Percentiles rank a stretch among this genome's conserved stretches.
phyloP scores from a whole-genome alignment of 176 grass and related monocot genomes.

The Carex cristatella region DNA sequence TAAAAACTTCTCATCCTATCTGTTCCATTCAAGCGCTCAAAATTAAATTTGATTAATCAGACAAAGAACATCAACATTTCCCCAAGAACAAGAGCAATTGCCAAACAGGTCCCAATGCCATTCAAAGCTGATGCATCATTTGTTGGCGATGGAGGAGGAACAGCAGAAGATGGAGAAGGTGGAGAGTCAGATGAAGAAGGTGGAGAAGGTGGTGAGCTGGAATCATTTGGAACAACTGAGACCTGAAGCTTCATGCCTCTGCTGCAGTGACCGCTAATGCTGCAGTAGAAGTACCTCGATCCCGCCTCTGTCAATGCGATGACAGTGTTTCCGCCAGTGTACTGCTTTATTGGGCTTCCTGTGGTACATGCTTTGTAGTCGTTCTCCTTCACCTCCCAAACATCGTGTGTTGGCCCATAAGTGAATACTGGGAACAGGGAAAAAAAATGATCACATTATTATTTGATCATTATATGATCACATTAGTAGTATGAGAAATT shows the following conservation, averaged over 20 bases:
- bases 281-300: slow-evolving; percentile 44
- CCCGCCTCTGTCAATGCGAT: slow-evolving; percentile 26
- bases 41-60: slow-evolving; percentile 12
- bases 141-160: not conserved
- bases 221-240: not conserved
- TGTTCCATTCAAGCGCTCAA: not conserved
- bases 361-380: slow-evolving; percentile 33
- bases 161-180: too few relatives aligned
- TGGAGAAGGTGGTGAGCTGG: not conserved
- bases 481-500: not conserved
- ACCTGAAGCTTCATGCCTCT: slow-evolving; percentile 37
- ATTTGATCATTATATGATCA: not conserved
- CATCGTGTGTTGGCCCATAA: slow-evolving; percentile 32
- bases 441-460: not conserved
- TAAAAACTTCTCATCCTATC: not conserved
- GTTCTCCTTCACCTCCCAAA: slow-evolving; percentile 34
- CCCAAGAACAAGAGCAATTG: slow-evolving; percentile 29
- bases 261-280: slow-evolving; percentile 21
- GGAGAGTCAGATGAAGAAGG: not conserved
- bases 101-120: not conserved
- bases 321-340: slow-evolving; percentile 13
- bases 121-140: not conserved
- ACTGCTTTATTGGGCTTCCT: not conserved
- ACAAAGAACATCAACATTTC: slow-evolving; percentile 25
- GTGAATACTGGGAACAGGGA: slow-evolving; percentile 30